Evolutionary conservation across 2,329 filamentous ascomycete genomes (phyloP).

Genomic region (Chrysosporium keratinophilum): DNA sequence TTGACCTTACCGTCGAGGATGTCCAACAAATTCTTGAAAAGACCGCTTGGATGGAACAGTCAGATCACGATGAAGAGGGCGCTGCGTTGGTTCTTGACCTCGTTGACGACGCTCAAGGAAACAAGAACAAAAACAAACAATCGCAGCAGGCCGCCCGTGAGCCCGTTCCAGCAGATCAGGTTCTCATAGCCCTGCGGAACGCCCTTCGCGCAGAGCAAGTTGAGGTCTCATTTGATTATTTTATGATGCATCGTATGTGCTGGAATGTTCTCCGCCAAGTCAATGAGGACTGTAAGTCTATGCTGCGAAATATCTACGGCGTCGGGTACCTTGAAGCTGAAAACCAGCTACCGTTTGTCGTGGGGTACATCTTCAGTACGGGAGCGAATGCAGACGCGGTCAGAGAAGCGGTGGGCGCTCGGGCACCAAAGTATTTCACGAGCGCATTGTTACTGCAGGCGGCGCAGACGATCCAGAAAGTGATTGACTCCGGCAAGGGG

Average conservation of each 20-base stretch:
- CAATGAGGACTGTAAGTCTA: constrained; percentile 20
- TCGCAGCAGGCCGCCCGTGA: neutral
- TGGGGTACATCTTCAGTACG: constrained; percentile 34
- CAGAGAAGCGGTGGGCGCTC: neutral
- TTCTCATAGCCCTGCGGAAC: constrained; percentile 21
- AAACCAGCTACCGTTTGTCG: constrained; percentile 33
- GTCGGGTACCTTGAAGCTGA: constrained; percentile 32
- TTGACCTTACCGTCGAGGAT: constrained; percentile 28
- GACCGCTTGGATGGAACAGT: constrained; percentile 11
- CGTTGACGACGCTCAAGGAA: neutral
- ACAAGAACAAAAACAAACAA: constrained; percentile 14
- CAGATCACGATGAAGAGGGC: constrained; percentile 17
- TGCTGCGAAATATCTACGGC: constrained; percentile 28
- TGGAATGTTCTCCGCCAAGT: constrained; percentile 30
- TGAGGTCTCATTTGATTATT: constrained; percentile 38
- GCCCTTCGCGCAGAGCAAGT: constrained; percentile 31
- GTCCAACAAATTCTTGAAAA: constrained; percentile 30
- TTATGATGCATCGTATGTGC: constrained; percentile 33
- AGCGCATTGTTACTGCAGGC: neutral
- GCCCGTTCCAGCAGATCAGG: neutral
- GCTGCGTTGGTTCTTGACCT: constrained; percentile 9
- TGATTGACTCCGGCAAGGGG: neutral
- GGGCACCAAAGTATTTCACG: neutral
- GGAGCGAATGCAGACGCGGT: neutral
- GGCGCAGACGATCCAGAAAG: neutral